Base-by-base conservation (phyloP, 805 yeast species). In the Yarrowia alimentaria region DNA sequence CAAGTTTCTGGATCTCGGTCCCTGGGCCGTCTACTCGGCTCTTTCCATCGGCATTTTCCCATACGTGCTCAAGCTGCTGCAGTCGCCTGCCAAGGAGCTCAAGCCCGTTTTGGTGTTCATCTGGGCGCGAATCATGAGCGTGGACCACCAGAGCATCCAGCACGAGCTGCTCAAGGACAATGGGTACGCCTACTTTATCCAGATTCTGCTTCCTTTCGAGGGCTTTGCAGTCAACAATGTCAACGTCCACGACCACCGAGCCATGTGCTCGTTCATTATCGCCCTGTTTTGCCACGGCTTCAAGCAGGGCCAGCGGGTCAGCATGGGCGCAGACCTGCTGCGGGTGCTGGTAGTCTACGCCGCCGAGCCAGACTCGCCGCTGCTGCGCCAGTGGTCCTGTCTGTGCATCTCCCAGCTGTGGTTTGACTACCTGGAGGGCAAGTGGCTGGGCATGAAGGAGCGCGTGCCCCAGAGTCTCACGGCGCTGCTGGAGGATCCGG, bases 101-200 rank as follows among this genome's bases (percentile, higher is more conserved):
- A 89, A 89, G 60, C 98, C 98, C 0, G 95, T 91, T 3, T 68
- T 93, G 53, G 93, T 93, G 1, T 93, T 91, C 61, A 93, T 93
- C 51, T 93, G 99, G 99, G 96, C 98, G 0, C 75, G 98, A 57
- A 88, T 93, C 17, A 88, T 93, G 93, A 90, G 97, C 3, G 94
- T 93, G 18, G 98, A 91, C 66, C 83, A 85, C 64, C 77, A 79
- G 57, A 83, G 85, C 60, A 87, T 96, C 3, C 99, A 93, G 64
- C 89, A 83, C 56, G 99, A 93, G 61, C 74, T 93, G 22, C 78
- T 93, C 56, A 90, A 90, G 60, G 98, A 91, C 61, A 84, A 83
- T 61, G 96, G 96, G 0, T 90, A 81, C 65, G 80, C 81, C 59
- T 91, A 93, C 64, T 93, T 93, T 64, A 79, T 88, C 34, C 79